Base-by-base conservation (phyloP, 2,329 filamentous ascomycete species). In the Penicillium expansum region DNA sequence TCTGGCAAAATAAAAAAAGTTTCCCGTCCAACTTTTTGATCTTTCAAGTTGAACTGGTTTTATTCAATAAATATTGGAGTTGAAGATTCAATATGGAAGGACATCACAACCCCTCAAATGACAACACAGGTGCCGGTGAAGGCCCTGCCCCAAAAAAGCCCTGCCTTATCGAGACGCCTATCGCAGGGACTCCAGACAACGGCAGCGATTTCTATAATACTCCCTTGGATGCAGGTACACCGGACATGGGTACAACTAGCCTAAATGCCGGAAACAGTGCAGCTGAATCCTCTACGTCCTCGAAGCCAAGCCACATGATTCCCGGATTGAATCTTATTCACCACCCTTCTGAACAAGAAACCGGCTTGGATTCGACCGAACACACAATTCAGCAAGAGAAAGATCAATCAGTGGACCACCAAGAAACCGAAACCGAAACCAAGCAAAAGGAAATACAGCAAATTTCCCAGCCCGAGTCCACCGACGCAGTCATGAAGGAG, bases 121-220 rank as follows among this genome's bases (percentile, higher is more conserved):
- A 62, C 11, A 57, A 58, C 48, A 48, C 61, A 44, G 60, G 52
- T 48, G 43, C 51, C 29, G 55, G 48, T 11, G 69, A 70, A 14
- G 65, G 51, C 10, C 64, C 67, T 58, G 62, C 65, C 29, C 50
- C 61, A 16, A 71, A 72, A 52, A 66, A 58, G 47, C 59, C 71
- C 48, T 65, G 62, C 54, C 62, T 61, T 47, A 67, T 60, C 42
- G 68, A 73, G 50, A 66, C 65, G 59, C 65, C 71, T 48, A 59
- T 69, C 55, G 59, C 67, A 56, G 65, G 62, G 55, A 70, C 71
- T 20, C 69, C 65, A 20, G 75, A 75, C 54, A 70, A 74, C 65
- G 73, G 67, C 48, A 77, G 73, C 56, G 73, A 77, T 64, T 76
- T 77, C 43, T 77, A 77, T 65, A 76, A 74, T 52, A 76, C 74